These are phyloP conservation scores for Suillus discolor DNA, from an alignment of 768 basidiomycete species.

Conservation along the genomic window DNA sequence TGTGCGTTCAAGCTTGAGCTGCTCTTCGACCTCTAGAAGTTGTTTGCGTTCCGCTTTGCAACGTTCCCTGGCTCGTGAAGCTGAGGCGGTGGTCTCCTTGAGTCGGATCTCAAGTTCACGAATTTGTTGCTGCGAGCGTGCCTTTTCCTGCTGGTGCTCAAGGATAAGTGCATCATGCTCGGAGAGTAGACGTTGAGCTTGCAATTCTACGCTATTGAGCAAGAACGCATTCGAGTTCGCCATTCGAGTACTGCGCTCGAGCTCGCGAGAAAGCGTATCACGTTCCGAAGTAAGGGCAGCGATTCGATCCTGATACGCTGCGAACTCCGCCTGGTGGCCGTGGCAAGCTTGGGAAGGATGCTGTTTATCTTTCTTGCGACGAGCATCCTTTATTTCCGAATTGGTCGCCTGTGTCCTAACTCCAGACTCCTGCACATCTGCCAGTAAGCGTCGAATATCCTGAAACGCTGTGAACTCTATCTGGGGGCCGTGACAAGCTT, in stretches of 20 bases:
- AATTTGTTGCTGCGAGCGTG: background rate
- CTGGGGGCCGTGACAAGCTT: background rate
- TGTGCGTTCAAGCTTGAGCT: background rate
- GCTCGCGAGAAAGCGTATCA: background rate
- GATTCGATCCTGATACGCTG: background rate
- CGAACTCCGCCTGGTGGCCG: background rate
- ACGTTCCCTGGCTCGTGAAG: background rate
- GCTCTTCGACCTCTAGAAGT: background rate
- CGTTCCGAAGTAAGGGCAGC: conserved; percentile 1
- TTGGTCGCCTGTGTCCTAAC: background rate
- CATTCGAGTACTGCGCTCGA: background rate
- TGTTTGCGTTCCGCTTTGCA: background rate
- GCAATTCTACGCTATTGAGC: background rate
- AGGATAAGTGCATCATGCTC: background rate
- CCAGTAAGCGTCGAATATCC: background rate
- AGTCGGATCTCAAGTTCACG: background rate
- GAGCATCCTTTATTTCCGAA: background rate
- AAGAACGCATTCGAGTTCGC: background rate
- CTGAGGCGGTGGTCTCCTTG: background rate
- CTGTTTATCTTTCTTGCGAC: background rate
- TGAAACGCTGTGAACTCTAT: background rate
- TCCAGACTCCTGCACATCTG: background rate
- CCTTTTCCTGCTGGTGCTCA: background rate
- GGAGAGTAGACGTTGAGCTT: background rate
- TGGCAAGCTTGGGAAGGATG: background rate